Evolutionary conservation across 164 flowering plant species (phyloP).

Genomic region (Magnolia kwangsiensis): DNA sequence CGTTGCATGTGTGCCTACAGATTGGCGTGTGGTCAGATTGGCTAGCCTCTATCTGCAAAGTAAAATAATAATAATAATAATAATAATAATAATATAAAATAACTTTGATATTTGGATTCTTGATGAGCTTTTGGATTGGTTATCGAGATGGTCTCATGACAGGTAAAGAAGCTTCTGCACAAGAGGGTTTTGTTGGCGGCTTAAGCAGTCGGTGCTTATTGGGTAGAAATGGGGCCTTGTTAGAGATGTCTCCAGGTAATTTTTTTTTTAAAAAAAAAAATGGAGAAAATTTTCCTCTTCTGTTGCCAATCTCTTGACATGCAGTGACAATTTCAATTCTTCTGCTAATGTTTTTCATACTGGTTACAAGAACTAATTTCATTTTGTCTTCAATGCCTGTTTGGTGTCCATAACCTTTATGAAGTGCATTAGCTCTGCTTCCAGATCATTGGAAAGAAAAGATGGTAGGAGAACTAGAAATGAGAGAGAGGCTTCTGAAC

Average conservation of each 20-base stretch:
- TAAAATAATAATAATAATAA: too few species aligned
- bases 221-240: constrained; percentile 78
- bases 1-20: too few species aligned
- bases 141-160: constrained; percentile 82
- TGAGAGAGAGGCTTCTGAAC: constrained; percentile 33
- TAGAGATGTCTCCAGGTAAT: constrained; percentile 78
- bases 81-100: too few species aligned
- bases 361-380: background rate
- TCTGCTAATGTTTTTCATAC: background rate
- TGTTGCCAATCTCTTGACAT: background rate
- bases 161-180: constrained; percentile 79
- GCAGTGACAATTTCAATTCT: background rate
- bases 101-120: constrained; percentile 1
- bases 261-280: too few species aligned
- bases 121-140: constrained; percentile 46
- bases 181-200: constrained; percentile 79
- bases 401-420: background rate
- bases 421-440: constrained; percentile 61
- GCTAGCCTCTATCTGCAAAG: too few species aligned
- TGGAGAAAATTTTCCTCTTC: too few species aligned
- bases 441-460: constrained; percentile 54
- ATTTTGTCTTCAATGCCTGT: background rate
- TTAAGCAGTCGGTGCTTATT: constrained; percentile 59
- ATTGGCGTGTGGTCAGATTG: too few species aligned
- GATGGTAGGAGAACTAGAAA: constrained; percentile 41